These are phyloP conservation scores for Chalaropsis ovoidea DNA, from an alignment of 2,329 filamentous ascomycete species.

Conservation along the genomic window DNA sequence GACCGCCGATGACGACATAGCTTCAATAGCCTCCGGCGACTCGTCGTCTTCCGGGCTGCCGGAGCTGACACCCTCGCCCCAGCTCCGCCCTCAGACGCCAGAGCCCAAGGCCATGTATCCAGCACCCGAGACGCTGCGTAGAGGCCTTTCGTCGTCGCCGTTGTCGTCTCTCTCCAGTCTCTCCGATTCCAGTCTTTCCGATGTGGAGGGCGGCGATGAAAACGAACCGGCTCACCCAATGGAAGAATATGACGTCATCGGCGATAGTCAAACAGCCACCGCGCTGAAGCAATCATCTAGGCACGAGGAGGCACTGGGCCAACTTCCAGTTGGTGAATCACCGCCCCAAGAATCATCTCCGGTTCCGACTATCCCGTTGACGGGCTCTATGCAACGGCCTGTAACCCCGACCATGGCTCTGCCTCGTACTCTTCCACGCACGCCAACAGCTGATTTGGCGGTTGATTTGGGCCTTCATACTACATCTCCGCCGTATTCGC, in stretches of 20 bases:
- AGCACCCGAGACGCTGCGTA: neutral
- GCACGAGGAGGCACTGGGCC: neutral
- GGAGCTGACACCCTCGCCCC: constrained; percentile 1
- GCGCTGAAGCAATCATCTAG: too few relatives aligned
- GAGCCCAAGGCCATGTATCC: neutral
- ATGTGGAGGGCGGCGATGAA: neutral
- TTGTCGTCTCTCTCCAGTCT: neutral
- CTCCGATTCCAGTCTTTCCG: neutral
- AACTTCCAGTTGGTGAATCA: neutral
- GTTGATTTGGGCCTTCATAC: neutral
- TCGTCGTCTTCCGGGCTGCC: neutral
- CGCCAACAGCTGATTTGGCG: neutral
- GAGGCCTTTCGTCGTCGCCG: neutral
- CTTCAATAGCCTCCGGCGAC: neutral
- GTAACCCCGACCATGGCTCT: neutral
- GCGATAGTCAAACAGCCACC: neutral
- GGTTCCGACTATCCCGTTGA: neutral
- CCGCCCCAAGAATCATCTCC: neutral
- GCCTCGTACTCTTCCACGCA: neutral
- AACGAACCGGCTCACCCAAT: neutral
- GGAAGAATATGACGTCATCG: neutral
- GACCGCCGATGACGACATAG: neutral
- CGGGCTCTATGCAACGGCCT: neutral
- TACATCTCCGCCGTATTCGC: constrained; percentile 9
- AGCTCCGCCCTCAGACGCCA: neutral